These are phyloP conservation scores for Solanum chacoense DNA, from an alignment of 305 asterid species.

Conservation along the genomic window DNA sequence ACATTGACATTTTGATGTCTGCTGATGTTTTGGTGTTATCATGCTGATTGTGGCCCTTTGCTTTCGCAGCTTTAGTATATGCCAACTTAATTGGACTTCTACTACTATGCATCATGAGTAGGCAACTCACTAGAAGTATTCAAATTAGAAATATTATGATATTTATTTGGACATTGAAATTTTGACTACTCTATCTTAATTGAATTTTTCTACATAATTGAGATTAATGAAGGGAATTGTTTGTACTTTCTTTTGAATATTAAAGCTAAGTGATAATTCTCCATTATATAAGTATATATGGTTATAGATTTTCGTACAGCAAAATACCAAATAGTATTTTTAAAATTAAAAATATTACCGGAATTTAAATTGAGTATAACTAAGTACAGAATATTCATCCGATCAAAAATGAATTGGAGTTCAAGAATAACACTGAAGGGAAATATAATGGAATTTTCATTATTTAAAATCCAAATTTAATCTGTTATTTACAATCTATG, in stretches of 20 bases:
- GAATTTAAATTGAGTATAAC: neutral
- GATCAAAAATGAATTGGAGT: neutral
- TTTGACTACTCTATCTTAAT: neutral
- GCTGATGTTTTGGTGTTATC: neutral
- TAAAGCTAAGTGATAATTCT: neutral
- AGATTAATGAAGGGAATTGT: neutral
- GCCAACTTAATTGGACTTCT: neutral
- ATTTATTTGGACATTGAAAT: neutral
- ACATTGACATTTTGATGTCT: neutral
- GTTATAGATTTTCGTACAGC: neutral
- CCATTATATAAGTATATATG: too few species aligned
- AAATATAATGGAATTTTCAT: neutral
- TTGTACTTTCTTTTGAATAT: neutral
- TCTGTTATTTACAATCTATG: neutral
- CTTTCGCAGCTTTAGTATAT: neutral
- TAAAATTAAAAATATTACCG: too few species aligned
- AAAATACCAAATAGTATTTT: neutral
- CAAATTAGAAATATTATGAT: too few species aligned
- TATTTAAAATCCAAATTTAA: neutral
- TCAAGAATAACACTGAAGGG: neutral
- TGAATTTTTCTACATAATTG: neutral
- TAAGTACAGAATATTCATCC: neutral
- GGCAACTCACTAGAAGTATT: neutral
- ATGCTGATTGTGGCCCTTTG: neutral
- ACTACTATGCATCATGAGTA: neutral